These are phyloP conservation scores for Tetracladium setigerum DNA, from an alignment of 495 filamentous ascomycete species.

Conservation along the genomic window DNA sequence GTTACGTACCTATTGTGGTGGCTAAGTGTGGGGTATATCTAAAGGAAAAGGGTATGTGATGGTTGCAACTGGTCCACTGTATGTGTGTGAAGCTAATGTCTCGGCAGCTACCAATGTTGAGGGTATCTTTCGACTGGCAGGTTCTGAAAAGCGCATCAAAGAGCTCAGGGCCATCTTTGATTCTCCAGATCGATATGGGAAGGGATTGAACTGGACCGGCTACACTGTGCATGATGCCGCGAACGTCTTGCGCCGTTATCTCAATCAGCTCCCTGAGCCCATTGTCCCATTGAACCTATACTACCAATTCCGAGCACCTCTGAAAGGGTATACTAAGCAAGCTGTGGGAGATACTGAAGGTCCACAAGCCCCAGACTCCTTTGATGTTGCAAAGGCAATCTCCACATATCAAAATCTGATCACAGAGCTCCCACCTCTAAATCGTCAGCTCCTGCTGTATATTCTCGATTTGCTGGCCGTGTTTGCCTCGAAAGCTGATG, in stretches of 20 bases:
- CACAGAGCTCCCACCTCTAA: conserved; percentile 84
- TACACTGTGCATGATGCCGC: conserved; percentile 99
- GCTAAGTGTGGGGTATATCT: conserved; percentile 97
- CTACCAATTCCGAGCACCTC: conserved; percentile 77
- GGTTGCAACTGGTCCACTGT: not conserved
- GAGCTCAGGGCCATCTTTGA: conserved; percentile 88
- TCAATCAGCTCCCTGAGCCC: conserved; percentile 91
- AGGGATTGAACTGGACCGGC: conserved; percentile 92
- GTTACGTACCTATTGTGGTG: conserved; percentile 97
- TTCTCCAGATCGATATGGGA: conserved; percentile 92
- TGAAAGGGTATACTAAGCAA: conserved; percentile 69
- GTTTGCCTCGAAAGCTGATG: conserved; percentile 93
- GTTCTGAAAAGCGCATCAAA: conserved; percentile 97
- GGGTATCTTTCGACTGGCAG: conserved; percentile 93
- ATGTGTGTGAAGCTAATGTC: conserved; percentile 11
- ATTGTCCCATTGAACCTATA: conserved; percentile 96
- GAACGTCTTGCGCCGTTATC: conserved; percentile 89
- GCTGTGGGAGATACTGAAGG: conserved; percentile 53
- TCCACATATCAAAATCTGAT: conserved; percentile 80
- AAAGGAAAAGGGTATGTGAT: conserved; percentile 86
- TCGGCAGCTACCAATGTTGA: conserved; percentile 83
- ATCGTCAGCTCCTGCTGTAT: conserved; percentile 91
- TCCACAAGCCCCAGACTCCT: conserved; percentile 46
- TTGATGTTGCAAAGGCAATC: conserved; percentile 73
- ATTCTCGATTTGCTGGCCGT: conserved; percentile 97